Evolutionary conservation across 805 yeast genomes (phyloP).

Genomic region (Candida chilensis): DNA sequence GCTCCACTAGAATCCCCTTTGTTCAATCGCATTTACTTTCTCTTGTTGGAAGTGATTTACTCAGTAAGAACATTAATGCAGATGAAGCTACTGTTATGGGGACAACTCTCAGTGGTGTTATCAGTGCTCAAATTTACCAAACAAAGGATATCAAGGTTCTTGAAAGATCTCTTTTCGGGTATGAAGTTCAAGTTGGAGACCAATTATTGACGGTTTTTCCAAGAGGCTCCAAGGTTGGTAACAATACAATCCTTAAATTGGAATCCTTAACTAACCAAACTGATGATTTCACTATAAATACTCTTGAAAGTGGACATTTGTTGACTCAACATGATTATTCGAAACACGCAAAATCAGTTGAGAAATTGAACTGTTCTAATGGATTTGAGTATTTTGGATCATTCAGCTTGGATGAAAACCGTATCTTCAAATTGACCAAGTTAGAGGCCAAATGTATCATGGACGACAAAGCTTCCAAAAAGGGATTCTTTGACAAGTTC

Average conservation of each 20-base stretch:
- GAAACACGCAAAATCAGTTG: slow-evolving; percentile 10
- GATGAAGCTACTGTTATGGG: slow-evolving; percentile 94
- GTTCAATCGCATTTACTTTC: slow-evolving; percentile 55
- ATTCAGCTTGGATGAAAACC: slow-evolving; percentile 36
- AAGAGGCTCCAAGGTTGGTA: slow-evolving; percentile 30
- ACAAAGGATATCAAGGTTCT: slow-evolving; percentile 50
- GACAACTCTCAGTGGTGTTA: slow-evolving; percentile 75
- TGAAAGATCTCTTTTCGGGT: slow-evolving; percentile 47
- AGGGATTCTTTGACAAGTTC: slow-evolving; percentile 3
- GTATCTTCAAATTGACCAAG: slow-evolving; percentile 36
- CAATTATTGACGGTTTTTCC: slow-evolving; percentile 28
- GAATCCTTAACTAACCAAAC: slow-evolving; percentile 15
- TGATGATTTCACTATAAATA: slow-evolving; percentile 20
- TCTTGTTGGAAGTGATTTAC: slow-evolving; percentile 47
- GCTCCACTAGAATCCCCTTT: slow-evolving; percentile 84
- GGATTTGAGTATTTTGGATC: slow-evolving; percentile 27
- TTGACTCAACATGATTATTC: slow-evolving; percentile 12
- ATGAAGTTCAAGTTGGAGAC: slow-evolving; percentile 20
- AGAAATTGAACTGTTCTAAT: slow-evolving; percentile 29
- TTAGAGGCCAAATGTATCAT: slow-evolving; percentile 33
- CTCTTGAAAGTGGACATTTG: slow-evolving; percentile 27
- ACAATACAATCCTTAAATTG: slow-evolving; percentile 22
- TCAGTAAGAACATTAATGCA: slow-evolving; percentile 84
- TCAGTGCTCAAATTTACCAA: slow-evolving; percentile 59
- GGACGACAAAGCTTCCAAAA: slow-evolving; percentile 5